phyloP scores from a whole-genome alignment of 371 early-diverging fungal genomes.

The Syncephalis fuscata region DNA sequence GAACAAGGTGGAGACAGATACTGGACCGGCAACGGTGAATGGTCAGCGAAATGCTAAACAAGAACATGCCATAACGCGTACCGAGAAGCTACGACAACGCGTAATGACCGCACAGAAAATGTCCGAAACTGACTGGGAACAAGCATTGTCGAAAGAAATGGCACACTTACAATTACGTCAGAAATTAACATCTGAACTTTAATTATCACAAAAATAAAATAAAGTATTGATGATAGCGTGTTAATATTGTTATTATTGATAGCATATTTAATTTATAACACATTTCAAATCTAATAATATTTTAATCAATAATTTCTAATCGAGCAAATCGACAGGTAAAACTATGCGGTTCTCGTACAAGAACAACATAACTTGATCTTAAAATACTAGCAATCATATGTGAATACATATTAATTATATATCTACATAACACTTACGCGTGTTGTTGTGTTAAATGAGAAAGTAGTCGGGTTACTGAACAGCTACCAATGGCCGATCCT shows the following conservation, averaged over 20 bases:
- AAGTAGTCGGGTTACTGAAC: conserved; percentile 20
- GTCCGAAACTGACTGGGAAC: conserved; percentile 1
- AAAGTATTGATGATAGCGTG: no score
- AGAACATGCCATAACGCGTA: conserved; percentile 1
- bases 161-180: no score
- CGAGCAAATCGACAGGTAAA: conserved; percentile 26
- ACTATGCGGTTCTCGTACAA: conserved; percentile 27
- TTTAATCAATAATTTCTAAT: conserved; percentile 17
- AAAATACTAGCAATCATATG: conserved; percentile 13
- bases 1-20: conserved; percentile 1
- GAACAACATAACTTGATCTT: conserved; percentile 20
- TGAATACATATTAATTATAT: background rate
- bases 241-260: no score
- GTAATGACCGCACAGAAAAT: conserved; percentile 4
- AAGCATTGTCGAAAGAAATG: conserved; percentile 1
- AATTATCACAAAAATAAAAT: no score
- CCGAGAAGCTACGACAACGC: conserved; percentile 1
- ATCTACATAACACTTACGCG: conserved; percentile 10
- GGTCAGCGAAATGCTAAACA: background rate
- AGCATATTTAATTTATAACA: background rate
- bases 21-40: background rate
- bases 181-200: no score
- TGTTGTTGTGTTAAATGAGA: conserved; percentile 10
- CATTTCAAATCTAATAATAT: no score
- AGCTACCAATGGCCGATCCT: conserved; percentile 40